Percentiles rank a stretch among this genome's conserved stretches.
Evolutionary conservation across 2,329 filamentous ascomycete genomes (phyloP).

Genomic region (Aureobasidium sp.): DNA sequence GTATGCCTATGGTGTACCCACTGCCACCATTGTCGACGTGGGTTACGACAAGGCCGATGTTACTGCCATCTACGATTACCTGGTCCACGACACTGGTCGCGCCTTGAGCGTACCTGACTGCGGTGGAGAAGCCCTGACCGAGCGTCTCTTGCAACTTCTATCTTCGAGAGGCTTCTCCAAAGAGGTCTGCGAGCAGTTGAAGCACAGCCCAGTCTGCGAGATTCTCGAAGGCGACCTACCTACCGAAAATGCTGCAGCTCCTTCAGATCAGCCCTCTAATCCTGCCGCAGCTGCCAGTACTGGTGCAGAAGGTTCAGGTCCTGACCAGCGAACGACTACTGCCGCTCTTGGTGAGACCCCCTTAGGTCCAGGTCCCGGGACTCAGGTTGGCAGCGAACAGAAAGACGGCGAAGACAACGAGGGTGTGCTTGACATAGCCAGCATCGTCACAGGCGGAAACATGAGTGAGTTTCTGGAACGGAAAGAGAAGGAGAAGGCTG

Average conservation of each 20-base stretch:
- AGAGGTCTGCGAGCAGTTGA: constrained; percentile 59
- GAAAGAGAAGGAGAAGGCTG: constrained; percentile 63
- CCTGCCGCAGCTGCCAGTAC: constrained; percentile 50
- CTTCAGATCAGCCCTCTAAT: constrained; percentile 33
- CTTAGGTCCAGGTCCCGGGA: constrained; percentile 46
- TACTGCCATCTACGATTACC: constrained; percentile 78
- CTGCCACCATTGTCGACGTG: constrained; percentile 81
- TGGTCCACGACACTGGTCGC: constrained; percentile 61
- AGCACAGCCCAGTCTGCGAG: constrained; percentile 55
- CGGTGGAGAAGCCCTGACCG: constrained; percentile 82
- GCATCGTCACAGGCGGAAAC: constrained; percentile 66
- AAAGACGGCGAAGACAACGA: constrained; percentile 52
- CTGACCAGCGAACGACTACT: constrained; percentile 33
- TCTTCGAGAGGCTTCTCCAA: constrained; percentile 47
- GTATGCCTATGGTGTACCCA: constrained; percentile 72
- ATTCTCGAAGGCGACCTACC: constrained; percentile 50
- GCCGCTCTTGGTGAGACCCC: constrained; percentile 38
- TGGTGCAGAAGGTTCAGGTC: constrained; percentile 40
- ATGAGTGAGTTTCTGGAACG: constrained; percentile 68
- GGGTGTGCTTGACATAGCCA: constrained; percentile 75
- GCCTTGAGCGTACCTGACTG: constrained; percentile 56
- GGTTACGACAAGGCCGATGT: constrained; percentile 89
- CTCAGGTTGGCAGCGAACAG: constrained; percentile 45
- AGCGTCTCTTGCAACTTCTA: constrained; percentile 60
- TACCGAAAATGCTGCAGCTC: constrained; percentile 35